phyloP scores from a whole-genome alignment of 2,329 filamentous ascomycete genomes.

The Dactylella cylindrospora region DNA sequence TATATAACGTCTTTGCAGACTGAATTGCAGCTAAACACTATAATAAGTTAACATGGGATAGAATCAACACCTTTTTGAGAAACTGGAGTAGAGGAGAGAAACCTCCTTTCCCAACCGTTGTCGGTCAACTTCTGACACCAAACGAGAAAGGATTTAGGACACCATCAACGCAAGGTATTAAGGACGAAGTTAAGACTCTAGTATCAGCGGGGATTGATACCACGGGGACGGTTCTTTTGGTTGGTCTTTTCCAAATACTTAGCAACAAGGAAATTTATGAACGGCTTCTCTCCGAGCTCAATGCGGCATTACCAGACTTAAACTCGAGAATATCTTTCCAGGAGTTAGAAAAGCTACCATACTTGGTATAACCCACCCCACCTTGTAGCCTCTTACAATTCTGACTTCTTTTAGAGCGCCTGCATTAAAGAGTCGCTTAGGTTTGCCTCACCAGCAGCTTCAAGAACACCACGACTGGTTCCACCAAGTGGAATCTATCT shows the following conservation, averaged over 20 bases:
- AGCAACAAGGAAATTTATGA: conserved; percentile 45
- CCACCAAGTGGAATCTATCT: conserved; percentile 22
- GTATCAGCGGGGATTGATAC: conserved; percentile 54
- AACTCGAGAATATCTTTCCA: conserved; percentile 46
- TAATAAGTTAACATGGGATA: conserved; percentile 2
- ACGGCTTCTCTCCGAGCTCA: conserved; percentile 49
- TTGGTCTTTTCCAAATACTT: conserved; percentile 50
- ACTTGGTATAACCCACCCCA: conserved; percentile 49
- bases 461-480: conserved; percentile 34
- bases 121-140: conserved; percentile 10
- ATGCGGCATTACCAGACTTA: conserved; percentile 46
- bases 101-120: conserved; percentile 15
- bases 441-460: conserved; percentile 9
- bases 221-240: conserved; percentile 49
- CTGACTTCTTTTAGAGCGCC: conserved; percentile 9
- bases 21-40: neutral
- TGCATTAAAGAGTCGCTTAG: conserved; percentile 15
- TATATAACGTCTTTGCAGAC: too few species aligned
- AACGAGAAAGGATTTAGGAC: conserved; percentile 16
- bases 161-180: conserved; percentile 49
- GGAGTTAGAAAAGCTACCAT: conserved; percentile 53
- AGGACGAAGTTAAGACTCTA: conserved; percentile 53
- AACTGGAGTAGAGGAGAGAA: conserved; percentile 15
- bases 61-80: conserved; percentile 8
- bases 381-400: neutral